Evolutionary conservation across 352 stramenopile species (phyloP), one percentile per base, ranked within the genome.

Genomic region (Phytopythium montanum): DNA sequence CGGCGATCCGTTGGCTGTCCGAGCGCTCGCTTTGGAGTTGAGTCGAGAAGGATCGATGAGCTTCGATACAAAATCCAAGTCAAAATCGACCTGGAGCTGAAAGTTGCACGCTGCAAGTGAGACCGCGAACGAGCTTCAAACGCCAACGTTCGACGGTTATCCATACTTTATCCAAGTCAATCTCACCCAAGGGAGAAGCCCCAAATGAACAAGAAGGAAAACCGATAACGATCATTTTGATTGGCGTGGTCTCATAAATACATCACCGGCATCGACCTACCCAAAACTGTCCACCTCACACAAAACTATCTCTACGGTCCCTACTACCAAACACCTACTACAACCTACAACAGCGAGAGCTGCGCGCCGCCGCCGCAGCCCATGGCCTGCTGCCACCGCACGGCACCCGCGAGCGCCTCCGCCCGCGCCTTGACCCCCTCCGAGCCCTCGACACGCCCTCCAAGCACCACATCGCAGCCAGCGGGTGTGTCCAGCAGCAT

Each of bases 371-470:
- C 39, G 59, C 56, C 65, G 50, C 65, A 69, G 26, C 67, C 65
- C 31, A 75, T 68, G 9, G 67, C 67, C 53, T 75, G 61, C 55
- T 79, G 70, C 70, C 70, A 79, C 36, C 70, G 67, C 64, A 79
- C 70, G 12, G 60, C 62, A 9, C 21, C 7, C 13, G 44, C 44
- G 23, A 50, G 44, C 44, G 18, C 44, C 21, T 50, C 44, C 12
- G 13, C 9, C 23, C 23, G 13, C 0, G 21, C 10, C 10, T 16
- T 16, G 2, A 12, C 21, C 4, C 0, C 44, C 16, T 66, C 61
- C 46, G 66, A 36, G 21, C 60, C 61, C 48, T 79, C 67, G 18
- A 60, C 66, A 31, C 64, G 64, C 21, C 61, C 61, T 9, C 70
- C 70, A 18, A 79, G 55, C 8, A 69, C 66, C n/a, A 75, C 70